phyloP scores from a whole-genome alignment of 345 rosid genomes.

The Melastoma malabathricum region DNA sequence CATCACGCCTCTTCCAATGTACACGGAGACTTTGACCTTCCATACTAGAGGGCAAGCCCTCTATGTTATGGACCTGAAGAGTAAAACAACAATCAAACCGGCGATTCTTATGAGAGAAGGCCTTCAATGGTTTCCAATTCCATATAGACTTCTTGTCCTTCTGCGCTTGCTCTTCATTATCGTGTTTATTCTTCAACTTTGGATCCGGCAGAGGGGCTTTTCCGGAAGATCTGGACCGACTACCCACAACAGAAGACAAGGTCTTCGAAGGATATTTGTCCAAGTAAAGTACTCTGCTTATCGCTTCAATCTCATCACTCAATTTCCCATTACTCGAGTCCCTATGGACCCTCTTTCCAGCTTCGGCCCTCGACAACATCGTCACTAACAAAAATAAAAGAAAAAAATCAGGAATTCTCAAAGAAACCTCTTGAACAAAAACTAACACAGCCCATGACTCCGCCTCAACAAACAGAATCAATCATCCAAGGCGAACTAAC shows the following conservation, averaged over 20 bases:
- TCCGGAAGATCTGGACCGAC: slow-evolving; percentile 29
- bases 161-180: slow-evolving; percentile 26
- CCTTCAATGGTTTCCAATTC: slow-evolving; percentile 87
- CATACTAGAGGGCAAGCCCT: slow-evolving; percentile 48
- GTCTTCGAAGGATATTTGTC: slow-evolving; percentile 30
- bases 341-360: slow-evolving; percentile 38
- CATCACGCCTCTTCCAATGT: slow-evolving; percentile 89
- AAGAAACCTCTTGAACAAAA: background rate
- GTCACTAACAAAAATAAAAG: slow-evolving; percentile 10
- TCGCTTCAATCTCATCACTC: slow-evolving; percentile 59
- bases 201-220: slow-evolving; percentile 25
- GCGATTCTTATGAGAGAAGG: slow-evolving; percentile 50
- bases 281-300: slow-evolving; percentile 60
- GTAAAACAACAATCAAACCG: slow-evolving; percentile 71
- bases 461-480: background rate
- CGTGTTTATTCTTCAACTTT: slow-evolving; percentile 21
- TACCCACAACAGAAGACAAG: slow-evolving; percentile 16
- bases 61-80: slow-evolving; percentile 60
- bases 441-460: background rate
- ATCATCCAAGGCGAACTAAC: background rate
- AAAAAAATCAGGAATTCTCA: background rate
- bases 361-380: slow-evolving; percentile 43
- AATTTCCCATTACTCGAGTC: slow-evolving; percentile 43
- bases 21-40: slow-evolving; percentile 47
- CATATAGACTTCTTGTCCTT: slow-evolving; percentile 79